Evolutionary conservation across 495 filamentous ascomycete species (phyloP).

Genomic region (Neurospora sp.): DNA sequence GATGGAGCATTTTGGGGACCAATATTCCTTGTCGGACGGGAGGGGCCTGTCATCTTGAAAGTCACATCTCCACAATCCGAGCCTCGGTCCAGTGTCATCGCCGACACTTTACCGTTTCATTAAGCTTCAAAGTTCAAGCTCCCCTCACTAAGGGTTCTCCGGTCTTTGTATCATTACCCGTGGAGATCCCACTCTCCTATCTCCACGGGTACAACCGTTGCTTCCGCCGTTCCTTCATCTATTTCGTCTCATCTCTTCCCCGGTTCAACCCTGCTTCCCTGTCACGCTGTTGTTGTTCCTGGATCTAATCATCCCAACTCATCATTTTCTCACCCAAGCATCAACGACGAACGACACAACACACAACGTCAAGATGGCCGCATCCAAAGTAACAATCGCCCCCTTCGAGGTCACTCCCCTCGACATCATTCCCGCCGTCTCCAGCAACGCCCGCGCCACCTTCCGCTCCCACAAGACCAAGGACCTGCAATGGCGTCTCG

Average conservation of each 20-base stretch:
- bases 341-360: background rate
- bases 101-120: background rate
- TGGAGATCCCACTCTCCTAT: background rate
- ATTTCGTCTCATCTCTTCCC: background rate
- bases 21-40: background rate
- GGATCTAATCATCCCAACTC: background rate
- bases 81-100: background rate
- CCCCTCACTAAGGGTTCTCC: background rate
- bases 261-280: background rate
- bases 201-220: background rate
- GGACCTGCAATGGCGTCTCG: conserved; percentile 66
- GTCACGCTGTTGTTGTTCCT: background rate
- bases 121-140: too few species aligned
- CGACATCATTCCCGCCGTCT: conserved; percentile 52
- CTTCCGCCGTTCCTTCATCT: background rate
- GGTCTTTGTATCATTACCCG: background rate
- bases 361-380: conserved; percentile 18
- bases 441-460: conserved; percentile 45
- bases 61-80: background rate
- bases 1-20: background rate
- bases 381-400: conserved; percentile 32
- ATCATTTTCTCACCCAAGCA: background rate
- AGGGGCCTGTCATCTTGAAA: background rate
- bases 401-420: conserved; percentile 55
- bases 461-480: conserved; percentile 75